Percentiles rank a stretch among this genome's conserved stretches.
These are phyloP conservation scores for Periconia sp. DNA, from an alignment of 2,329 filamentous ascomycete species.

Conservation along the genomic window DNA sequence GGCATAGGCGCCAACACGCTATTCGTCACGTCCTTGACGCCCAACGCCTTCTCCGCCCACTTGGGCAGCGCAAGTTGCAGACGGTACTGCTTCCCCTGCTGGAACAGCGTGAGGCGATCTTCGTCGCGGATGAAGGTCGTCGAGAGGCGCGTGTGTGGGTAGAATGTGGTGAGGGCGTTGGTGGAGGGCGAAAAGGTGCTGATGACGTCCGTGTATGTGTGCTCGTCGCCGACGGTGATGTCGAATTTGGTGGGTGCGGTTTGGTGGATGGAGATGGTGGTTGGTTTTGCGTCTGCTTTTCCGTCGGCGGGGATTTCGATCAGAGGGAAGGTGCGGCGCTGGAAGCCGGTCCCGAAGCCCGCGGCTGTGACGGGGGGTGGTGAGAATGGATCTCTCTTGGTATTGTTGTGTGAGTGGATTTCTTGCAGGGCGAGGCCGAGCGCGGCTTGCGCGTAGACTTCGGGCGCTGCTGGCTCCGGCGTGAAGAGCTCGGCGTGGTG, in stretches of 20 bases:
- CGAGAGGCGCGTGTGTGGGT: constrained; percentile 75
- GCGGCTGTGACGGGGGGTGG: constrained; percentile 39
- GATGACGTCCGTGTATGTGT: constrained; percentile 47
- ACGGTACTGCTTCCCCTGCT: constrained; percentile 61
- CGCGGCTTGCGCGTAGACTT: constrained; percentile 85
- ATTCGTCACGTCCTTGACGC: constrained; percentile 76
- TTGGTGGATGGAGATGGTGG: constrained; percentile 55
- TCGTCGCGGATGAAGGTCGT: constrained; percentile 72
- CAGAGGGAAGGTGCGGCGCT: constrained; percentile 64
- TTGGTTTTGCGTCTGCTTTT: constrained; percentile 40
- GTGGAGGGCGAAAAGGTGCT: constrained; percentile 49
- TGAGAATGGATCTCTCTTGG: constrained; percentile 46
- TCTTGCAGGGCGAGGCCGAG: constrained; percentile 67
- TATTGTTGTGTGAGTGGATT: constrained; percentile 13
- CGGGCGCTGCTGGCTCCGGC: constrained; percentile 61
- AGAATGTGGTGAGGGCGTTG: constrained; percentile 70
- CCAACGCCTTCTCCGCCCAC: constrained; percentile 88
- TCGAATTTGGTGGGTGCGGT: constrained; percentile 54
- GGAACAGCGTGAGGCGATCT: constrained; percentile 75
- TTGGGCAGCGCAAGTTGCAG: constrained; percentile 61
- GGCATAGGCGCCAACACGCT: constrained; percentile 95
- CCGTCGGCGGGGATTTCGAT: constrained; percentile 50
- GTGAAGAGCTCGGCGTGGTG: constrained; percentile 78
- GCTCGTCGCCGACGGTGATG: constrained; percentile 46
- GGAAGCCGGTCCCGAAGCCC: constrained; percentile 62